phyloP scores from a whole-genome alignment of 106 monocot species.

The Dioscorea dumetorum region DNA sequence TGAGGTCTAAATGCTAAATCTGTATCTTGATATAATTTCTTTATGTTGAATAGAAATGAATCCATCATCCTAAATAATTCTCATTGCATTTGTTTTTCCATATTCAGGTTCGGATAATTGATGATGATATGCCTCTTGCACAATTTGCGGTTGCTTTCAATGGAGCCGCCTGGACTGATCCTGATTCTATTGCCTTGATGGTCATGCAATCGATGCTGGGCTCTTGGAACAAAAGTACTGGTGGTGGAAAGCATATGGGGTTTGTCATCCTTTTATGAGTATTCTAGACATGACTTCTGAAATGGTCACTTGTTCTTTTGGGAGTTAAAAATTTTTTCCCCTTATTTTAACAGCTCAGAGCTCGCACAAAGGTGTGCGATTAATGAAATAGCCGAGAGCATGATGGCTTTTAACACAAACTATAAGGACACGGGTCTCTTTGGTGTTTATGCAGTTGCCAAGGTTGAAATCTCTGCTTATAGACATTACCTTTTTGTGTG shows the following conservation, averaged over 20 bases:
- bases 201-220: constrained; percentile 97
- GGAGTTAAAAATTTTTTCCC: background rate
- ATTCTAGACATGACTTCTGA: background rate
- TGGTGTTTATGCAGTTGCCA: constrained; percentile 90
- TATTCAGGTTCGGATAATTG: constrained; percentile 69
- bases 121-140: constrained; percentile 85
- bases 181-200: constrained; percentile 97
- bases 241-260: constrained; percentile 91
- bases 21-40: too few relatives aligned
- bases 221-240: constrained; percentile 77
- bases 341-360: constrained; percentile 53
- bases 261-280: constrained; percentile 16
- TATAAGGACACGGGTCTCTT: constrained; percentile 93
- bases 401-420: constrained; percentile 98
- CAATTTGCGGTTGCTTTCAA: constrained; percentile 91
- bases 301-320: background rate
- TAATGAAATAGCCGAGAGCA: constrained; percentile 86
- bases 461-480: constrained; percentile 30
- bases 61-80: too few relatives aligned
- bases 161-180: constrained; percentile 90
- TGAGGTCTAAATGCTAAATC: constrained; percentile 39
- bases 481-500: background rate
- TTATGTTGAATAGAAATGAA: too few relatives aligned
- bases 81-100: background rate
- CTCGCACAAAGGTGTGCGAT: constrained; percentile 69